These are phyloP conservation scores for Gymnopilus junonius DNA, from an alignment of 768 basidiomycete species.

Conservation along the genomic window DNA sequence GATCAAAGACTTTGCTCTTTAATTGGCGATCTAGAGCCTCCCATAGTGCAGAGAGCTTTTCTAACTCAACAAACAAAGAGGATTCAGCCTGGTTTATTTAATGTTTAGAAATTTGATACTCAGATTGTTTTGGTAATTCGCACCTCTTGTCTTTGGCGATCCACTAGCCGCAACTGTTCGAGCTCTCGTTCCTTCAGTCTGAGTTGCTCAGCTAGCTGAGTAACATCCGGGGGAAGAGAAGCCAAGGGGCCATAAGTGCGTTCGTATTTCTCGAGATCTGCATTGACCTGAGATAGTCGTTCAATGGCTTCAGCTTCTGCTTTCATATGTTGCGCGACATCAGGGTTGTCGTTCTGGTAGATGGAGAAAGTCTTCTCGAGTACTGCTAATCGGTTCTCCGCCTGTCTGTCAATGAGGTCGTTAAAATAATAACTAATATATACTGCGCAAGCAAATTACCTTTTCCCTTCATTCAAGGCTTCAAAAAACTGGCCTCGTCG, in stretches of 20 bases:
- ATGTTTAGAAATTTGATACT: conserved; percentile 6
- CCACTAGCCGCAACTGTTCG: conserved; percentile 60
- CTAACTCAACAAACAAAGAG: conserved; percentile 82
- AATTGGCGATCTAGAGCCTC: conserved; percentile 81
- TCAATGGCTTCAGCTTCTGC: conserved; percentile 55
- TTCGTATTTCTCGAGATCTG: conserved; percentile 64
- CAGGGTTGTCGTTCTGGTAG: conserved; percentile 54
- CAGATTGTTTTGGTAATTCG: conserved; percentile 19
- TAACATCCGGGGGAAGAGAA: conserved; percentile 52
- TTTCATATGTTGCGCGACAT: conserved; percentile 52
- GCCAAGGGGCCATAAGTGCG: conserved; percentile 63
- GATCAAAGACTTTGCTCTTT: conserved; percentile 83
- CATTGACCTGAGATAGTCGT: conserved; percentile 47
- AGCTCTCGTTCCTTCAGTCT: conserved; percentile 73
- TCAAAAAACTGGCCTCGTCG: conserved; percentile 57
- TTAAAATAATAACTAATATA: conserved; percentile 4
- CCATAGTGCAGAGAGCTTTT: conserved; percentile 86
- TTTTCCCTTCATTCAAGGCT: conserved; percentile 55
- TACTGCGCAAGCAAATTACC: conserved; percentile 36
- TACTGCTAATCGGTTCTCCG: conserved; percentile 52
- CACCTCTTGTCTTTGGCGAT: conserved; percentile 69
- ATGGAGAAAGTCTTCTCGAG: conserved; percentile 56
- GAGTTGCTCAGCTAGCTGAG: conserved; percentile 56
- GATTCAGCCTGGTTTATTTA: conserved; percentile 62
- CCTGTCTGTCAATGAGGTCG: conserved; percentile 43